Percentiles rank a stretch among this genome's conserved stretches.
These are phyloP conservation scores for Didymosphaeria variabile DNA, from an alignment of 2,329 filamentous ascomycete genomes.

Conservation along the genomic window DNA sequence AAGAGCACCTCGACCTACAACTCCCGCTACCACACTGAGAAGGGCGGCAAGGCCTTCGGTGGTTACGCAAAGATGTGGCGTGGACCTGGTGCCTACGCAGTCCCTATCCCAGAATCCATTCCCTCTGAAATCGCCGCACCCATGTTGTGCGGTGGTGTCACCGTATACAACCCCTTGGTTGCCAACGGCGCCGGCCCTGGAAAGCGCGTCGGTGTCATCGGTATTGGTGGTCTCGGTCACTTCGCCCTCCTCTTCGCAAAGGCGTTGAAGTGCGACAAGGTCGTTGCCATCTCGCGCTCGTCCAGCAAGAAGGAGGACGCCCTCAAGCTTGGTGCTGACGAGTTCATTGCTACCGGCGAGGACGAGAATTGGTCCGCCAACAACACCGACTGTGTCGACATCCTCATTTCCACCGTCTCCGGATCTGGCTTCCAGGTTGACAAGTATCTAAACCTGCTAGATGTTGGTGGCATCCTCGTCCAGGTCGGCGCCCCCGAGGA, in stretches of 20 bases:
- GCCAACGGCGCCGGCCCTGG: conserved; percentile 79
- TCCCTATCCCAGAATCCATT: conserved; percentile 80
- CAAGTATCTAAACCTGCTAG: conserved; percentile 69
- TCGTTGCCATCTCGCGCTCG: conserved; percentile 71
- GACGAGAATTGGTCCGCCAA: conserved; percentile 67
- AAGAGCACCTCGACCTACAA: conserved; percentile 58
- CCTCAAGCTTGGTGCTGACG: conserved; percentile 66
- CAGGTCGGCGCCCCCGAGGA: conserved; percentile 74
- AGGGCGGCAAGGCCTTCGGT: conserved; percentile 70
- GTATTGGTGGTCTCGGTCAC: conserved; percentile 77
- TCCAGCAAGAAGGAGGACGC: conserved; percentile 69
- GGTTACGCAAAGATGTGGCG: conserved; percentile 72
- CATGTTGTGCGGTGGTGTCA: conserved; percentile 85
- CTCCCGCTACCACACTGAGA: conserved; percentile 51
- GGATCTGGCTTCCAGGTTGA: conserved; percentile 64
- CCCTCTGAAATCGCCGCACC: conserved; percentile 69
- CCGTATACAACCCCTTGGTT: conserved; percentile 78
- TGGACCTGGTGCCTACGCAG: conserved; percentile 76
- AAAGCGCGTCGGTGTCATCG: conserved; percentile 79
- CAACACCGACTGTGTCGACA: conserved; percentile 62
- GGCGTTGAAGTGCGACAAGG: conserved; percentile 73
- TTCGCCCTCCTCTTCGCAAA: conserved; percentile 75
- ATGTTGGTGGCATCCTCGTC: conserved; percentile 68
- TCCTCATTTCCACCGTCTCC: conserved; percentile 68
- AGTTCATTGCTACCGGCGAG: conserved; percentile 69